Base-by-base conservation (phyloP, 805 yeast genomes). In the Candida stauntonica region DNA sequence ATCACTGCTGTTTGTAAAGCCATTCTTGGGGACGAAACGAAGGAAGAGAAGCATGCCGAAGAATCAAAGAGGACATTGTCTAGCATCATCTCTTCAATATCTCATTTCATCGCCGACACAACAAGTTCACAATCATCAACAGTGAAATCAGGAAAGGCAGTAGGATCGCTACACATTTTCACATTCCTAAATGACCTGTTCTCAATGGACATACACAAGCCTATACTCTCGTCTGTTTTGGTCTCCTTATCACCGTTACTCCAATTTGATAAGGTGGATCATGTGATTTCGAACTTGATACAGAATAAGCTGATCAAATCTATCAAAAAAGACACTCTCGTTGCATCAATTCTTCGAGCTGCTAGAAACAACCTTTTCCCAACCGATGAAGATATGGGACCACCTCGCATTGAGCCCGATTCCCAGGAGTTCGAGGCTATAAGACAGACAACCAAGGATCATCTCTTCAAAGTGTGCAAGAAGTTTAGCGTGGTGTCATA, bases 301-400 rank as follows among this genome's bases (percentile, higher is more conserved):
- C 44, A 44, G 20, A 49, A 47, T 31, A 36, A 48, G 4, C 17
- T 60, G 2, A 11, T 42, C 2, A 41, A 41, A 12, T 41, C 36
- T 7, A 29, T 55, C 13, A 35, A 45, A 17, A 40, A 48, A 15
- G 50, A 50, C 7, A 24, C 44, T 3, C 44, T 54, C 8, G 39
- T 53, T 11, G 48, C 51, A 2, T 38, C 38, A 2, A 31, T 56
- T 4, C 20, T 71, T 6, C 47, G 48, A n/a, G 46, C 50, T 12
- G 44, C 63, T 3, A 53, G 78, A 36, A 53, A 56, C 21, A 52
- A 58, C 21, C 45, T 73, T n/a, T 74, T 73, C 42, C 78, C 79
- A 3, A 56, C 55, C 18, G 76, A 74, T 50, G 70, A 66, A 13
- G 52, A 54, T n/a, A 66, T 75, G 70, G 79, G 79, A 0, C 72